Conservation (phyloP, 768 basidiomycete genomes). For the Crucibulum laeve region DNA sequence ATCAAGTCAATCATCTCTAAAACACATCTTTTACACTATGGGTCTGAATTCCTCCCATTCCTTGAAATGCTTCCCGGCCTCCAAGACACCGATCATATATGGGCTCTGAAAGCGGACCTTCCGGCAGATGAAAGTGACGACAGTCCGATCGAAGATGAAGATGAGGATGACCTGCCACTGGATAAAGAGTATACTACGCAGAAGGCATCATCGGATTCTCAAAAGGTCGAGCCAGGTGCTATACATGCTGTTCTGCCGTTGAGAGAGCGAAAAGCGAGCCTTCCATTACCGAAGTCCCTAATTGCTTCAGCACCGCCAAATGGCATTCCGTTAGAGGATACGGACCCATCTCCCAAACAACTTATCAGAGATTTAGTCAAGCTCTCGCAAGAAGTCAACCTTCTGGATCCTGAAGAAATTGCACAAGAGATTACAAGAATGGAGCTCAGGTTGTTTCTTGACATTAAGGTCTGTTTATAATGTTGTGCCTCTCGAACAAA, state of each 20-base stretch:
- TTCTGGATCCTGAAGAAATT: conserved; percentile 58
- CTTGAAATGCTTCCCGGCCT: conserved; percentile 61
- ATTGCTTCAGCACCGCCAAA: conserved; percentile 27
- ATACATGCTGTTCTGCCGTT: conserved; percentile 16
- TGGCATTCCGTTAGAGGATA: conserved; percentile 19
- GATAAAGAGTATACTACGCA: conserved; percentile 14
- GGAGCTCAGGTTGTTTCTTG: conserved; percentile 64
- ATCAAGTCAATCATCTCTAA: conserved; percentile 78
- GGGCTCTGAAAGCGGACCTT: conserved; percentile 69
- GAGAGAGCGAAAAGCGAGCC: conserved; percentile 67
- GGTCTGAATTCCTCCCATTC: conserved; percentile 79
- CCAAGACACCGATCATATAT: conserved; percentile 64
- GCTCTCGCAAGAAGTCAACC: conserved; percentile 53
- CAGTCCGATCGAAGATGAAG: conserved; percentile 51
- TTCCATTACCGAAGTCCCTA: conserved; percentile 50
- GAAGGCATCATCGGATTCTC: conserved; percentile 13
- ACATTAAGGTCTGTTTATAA: conserved; percentile 57
- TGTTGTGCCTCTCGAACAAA: conserved; percentile 4
- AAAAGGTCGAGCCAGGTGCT: conserved; percentile 15
- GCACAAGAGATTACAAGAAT: conserved; percentile 84
- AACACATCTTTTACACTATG: conserved; percentile 81
- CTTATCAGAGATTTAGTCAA: conserved; percentile 60
- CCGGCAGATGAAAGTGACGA: conserved; percentile 61
- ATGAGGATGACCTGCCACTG: conserved; percentile 38
- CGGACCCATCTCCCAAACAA: conserved; percentile 46